Conservation (phyloP, 176 grass and related monocot species). For the Rhipidocladum racemiflorum region DNA sequence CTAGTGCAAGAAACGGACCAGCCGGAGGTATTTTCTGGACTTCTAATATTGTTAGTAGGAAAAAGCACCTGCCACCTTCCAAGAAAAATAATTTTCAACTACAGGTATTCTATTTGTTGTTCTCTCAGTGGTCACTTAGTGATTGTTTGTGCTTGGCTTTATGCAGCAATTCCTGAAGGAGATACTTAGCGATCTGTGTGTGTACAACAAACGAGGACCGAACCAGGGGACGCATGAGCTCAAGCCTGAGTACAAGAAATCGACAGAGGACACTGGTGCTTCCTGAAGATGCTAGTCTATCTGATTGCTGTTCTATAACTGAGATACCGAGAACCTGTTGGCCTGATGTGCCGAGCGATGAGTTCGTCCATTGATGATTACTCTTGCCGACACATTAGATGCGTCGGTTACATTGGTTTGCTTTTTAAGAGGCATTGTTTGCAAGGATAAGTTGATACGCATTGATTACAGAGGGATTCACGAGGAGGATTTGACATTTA, state of each 20-base stretch:
- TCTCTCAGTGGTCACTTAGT: not conserved
- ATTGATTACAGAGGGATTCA: not conserved
- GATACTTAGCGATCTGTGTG: slow-evolving; percentile 75
- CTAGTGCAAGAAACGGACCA: slow-evolving; percentile 93
- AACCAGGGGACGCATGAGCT: slow-evolving; percentile 93
- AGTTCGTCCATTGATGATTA: not conserved
- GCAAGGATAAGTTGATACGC: slow-evolving; percentile 2
- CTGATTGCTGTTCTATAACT: not conserved
- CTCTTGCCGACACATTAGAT: not conserved
- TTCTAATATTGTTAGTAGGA: not conserved
- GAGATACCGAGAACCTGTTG: not conserved
- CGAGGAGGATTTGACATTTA: not conserved
- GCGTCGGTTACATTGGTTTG: not conserved
- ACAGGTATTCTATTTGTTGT: not conserved
- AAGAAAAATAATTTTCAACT: not conserved
- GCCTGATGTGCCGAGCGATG: not conserved
- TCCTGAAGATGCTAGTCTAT: slow-evolving; percentile 13
- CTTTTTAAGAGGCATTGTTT: not conserved
- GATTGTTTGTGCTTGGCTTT: slow-evolving; percentile 4
- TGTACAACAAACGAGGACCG: slow-evolving; percentile 91
- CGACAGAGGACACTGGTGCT: slow-evolving; percentile 45
- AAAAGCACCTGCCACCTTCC: not conserved
- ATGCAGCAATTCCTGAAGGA: slow-evolving; percentile 96
- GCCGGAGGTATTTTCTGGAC: slow-evolving; percentile 63
- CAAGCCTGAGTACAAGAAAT: slow-evolving; percentile 90